Base-by-base conservation (phyloP, 768 basidiomycete genomes). In the Boletus eberwhitei region DNA sequence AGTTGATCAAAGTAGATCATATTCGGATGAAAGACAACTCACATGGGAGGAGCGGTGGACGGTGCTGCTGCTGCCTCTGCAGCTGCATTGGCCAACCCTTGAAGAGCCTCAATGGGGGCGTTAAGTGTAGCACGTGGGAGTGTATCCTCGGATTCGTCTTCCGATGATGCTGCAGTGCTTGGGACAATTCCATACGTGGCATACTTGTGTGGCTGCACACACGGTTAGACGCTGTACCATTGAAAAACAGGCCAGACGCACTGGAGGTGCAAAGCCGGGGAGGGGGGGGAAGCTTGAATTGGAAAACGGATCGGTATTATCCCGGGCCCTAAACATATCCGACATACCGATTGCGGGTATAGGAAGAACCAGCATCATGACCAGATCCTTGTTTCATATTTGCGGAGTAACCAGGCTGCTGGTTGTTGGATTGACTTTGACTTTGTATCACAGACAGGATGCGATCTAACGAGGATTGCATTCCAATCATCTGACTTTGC, bases 401-500 rank as follows among this genome's bases (percentile, higher is more conserved):
- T 46, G 48, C 29, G 32, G 60, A 39, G 53, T 66, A 63, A 37
- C 46, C 47, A 46, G 57, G 64, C 32, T 68, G 75, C 48, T 73
- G 72, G 17, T 41, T 60, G 55, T 50, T 66, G 40, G 67, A 58
- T 49, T 74, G 77, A 40, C 61, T 62, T 60, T 74, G 76, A 40
- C 48, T 64, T 62, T 82, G 87, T 53, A 93, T 76, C 3, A 82
- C 85, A 42, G 79, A 74, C 51, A 93, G 73, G 66, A 93, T 93
- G 48, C 91, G 82, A 72, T 93, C 91, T 59, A 93, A 71, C 24
- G 90, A 88, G 6, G 90, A 88, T 72, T 93, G 92, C 87, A 93
- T 90, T 63, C 91, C 91, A 62, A 93, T 93, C 88, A 93, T 92
- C 69, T 93, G 91, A 73, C 89, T 90, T 70, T 93, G 90, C 83